Evolutionary conservation across 352 stramenopile species (phyloP).

Genomic region (Phytophthora colocasiae): DNA sequence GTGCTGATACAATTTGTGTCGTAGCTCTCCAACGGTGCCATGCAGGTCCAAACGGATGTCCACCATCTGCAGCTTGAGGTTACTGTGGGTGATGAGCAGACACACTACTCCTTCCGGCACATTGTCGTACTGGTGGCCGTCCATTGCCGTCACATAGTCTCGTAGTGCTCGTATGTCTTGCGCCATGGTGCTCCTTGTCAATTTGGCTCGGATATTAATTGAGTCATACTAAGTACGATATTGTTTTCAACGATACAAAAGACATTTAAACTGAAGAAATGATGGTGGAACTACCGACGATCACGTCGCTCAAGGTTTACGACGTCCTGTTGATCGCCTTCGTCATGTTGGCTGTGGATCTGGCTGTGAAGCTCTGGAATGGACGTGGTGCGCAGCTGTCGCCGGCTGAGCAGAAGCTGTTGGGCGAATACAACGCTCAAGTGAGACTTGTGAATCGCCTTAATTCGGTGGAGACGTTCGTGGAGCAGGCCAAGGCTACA

Average conservation of each 20-base stretch:
- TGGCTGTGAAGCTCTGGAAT: conserved; percentile 64
- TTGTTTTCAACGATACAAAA: conserved; percentile 8
- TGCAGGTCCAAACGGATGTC: conserved; percentile 97
- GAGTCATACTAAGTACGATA: conserved; percentile 38
- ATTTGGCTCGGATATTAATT: conserved; percentile 1
- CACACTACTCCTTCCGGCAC: conserved; percentile 91
- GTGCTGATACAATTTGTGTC: conserved; percentile 95
- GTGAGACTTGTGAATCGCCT: conserved; percentile 82
- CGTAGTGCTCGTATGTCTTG: conserved; percentile 76
- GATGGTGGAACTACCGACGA: conserved; percentile 44
- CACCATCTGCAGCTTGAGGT: conserved; percentile 96
- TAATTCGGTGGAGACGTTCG: conserved; percentile 90
- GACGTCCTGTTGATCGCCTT: conserved; percentile 76
- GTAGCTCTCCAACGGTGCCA: conserved; percentile 89
- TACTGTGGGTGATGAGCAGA: conserved; percentile 97
- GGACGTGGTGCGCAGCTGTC: conserved; percentile 59
- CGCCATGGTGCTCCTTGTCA: conserved; percentile 51
- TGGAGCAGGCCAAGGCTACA: conserved; percentile 88
- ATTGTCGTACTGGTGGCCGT: conserved; percentile 87
- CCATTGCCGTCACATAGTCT: conserved; percentile 86
- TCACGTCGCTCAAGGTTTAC: conserved; percentile 67
- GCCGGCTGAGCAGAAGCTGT: conserved; percentile 57
- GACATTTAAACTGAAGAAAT: not conserved
- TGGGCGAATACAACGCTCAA: conserved; percentile 80
- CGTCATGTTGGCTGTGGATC: conserved; percentile 61